Evolutionary conservation across 305 asterid species (phyloP).

Genomic region (Withania somnifera): DNA sequence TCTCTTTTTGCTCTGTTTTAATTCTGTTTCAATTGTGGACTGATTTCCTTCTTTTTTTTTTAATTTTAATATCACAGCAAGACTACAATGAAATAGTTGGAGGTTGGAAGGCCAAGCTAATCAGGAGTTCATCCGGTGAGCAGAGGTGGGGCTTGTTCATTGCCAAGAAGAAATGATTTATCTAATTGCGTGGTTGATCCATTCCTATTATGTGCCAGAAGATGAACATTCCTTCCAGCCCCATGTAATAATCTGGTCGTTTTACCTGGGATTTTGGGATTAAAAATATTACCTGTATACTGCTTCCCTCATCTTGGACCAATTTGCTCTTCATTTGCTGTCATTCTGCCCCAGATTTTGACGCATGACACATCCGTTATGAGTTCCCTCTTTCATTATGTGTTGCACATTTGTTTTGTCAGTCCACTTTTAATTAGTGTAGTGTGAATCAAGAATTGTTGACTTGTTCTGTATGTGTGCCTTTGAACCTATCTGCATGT

Average conservation of each 20-base stretch:
- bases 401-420: not conserved
- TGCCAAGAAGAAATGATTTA: constrained; percentile 49
- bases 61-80: constrained; percentile 32
- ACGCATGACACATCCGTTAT: not conserved
- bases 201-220: not conserved
- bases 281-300: not conserved
- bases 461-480: not conserved
- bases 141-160: constrained; percentile 95
- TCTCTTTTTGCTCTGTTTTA: not conserved
- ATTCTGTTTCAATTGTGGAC: not conserved
- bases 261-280: not conserved
- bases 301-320: not conserved
- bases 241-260: not conserved
- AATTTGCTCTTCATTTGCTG: not conserved
- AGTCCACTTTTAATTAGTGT: not conserved
- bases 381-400: not conserved
- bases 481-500: not conserved
- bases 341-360: not conserved
- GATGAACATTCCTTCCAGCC: not conserved
- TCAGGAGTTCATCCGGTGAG: constrained; percentile 77
- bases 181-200: not conserved
- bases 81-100: constrained; percentile 87
- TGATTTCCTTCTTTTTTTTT: not conserved
- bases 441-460: not conserved
- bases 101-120: constrained; percentile 85